Conservation (phyloP, 768 basidiomycete genomes). For the Boletus sp. region DNA sequence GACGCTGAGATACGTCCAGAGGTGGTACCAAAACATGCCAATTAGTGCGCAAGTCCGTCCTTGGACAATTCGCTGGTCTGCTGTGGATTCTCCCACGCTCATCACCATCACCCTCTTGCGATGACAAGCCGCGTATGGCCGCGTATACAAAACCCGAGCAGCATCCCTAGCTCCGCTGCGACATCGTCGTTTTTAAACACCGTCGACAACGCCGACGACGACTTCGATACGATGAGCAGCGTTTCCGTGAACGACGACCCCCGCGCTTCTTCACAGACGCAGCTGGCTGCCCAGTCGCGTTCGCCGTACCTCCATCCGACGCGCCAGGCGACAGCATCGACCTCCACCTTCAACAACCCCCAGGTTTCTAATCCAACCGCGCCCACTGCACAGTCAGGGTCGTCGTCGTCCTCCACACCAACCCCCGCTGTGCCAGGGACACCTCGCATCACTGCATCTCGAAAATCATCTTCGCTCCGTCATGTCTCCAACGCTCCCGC, state of each 20-base stretch:
- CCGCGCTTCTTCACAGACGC: slow-evolving; percentile 8
- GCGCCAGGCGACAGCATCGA: slow-evolving; percentile 33
- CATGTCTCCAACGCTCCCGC: slow-evolving; percentile 29
- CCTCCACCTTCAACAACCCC: slow-evolving; percentile 34
- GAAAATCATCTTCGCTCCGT: slow-evolving; percentile 32
- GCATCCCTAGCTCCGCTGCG: background rate
- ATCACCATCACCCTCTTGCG: slow-evolving; percentile 10
- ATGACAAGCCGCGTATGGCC: slow-evolving; percentile 26
- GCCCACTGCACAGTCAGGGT: background rate
- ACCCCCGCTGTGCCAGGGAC: slow-evolving; percentile 23
- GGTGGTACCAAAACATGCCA: no score
- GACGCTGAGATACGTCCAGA: no score
- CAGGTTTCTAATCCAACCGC: background rate
- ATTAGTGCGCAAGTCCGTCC: background rate
- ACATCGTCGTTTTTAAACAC: slow-evolving; percentile 6
- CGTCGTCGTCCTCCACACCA: slow-evolving; percentile 12
- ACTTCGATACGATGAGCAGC: slow-evolving; percentile 21
- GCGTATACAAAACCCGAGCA: slow-evolving; percentile 15
- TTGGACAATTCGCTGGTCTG: background rate
- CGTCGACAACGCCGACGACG: slow-evolving; percentile 23
- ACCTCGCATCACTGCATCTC: slow-evolving; percentile 24
- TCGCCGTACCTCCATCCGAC: slow-evolving; percentile 40
- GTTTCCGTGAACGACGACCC: slow-evolving; percentile 11
- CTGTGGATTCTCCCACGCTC: slow-evolving; percentile 19
- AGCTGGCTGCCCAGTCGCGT: slow-evolving; percentile 15